phyloP scores from a whole-genome alignment of 78 protist species.

The Isochrysis galbana region DNA sequence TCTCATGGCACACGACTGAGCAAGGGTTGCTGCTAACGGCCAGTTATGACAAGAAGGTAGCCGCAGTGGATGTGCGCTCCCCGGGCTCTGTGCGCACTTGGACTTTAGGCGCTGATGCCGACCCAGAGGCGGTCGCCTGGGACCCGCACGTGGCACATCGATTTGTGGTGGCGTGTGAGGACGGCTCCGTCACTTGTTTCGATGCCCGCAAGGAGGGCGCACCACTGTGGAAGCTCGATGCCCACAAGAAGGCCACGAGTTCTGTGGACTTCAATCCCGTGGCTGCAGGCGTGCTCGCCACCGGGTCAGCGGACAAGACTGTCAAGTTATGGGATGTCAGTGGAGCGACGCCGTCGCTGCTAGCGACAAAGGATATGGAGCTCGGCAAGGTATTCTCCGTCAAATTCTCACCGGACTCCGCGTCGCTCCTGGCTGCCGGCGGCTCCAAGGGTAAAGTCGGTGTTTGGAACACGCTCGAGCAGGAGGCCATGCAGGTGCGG shows the following conservation, averaged over 20 bases:
- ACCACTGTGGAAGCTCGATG: background rate
- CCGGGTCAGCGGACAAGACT: background rate
- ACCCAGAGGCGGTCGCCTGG: conserved; percentile 61
- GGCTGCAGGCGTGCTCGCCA: background rate
- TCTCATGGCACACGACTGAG: conserved; percentile 68
- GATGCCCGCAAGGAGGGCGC: conserved; percentile 1
- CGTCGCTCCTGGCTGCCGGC: background rate
- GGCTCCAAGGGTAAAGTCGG: background rate
- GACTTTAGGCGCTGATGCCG: conserved; percentile 34
- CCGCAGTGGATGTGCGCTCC: conserved; percentile 55
- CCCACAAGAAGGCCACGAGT: background rate
- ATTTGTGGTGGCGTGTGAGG: conserved; percentile 42
- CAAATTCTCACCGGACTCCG: background rate
- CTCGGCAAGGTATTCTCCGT: background rate
- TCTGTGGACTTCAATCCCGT: background rate
- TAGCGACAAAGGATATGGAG: background rate
- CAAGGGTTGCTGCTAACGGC: conserved; percentile 53
- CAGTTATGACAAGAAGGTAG: conserved; percentile 44
- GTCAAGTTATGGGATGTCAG: conserved; percentile 14
- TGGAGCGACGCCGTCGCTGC: background rate
- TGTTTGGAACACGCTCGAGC: conserved; percentile 11
- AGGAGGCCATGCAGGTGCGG: background rate
- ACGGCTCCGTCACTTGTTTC: conserved; percentile 52
- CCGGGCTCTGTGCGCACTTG: background rate
- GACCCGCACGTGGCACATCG: background rate